Base-by-base conservation (phyloP, 306 rosid species). In the Citrullus amarus region DNA sequence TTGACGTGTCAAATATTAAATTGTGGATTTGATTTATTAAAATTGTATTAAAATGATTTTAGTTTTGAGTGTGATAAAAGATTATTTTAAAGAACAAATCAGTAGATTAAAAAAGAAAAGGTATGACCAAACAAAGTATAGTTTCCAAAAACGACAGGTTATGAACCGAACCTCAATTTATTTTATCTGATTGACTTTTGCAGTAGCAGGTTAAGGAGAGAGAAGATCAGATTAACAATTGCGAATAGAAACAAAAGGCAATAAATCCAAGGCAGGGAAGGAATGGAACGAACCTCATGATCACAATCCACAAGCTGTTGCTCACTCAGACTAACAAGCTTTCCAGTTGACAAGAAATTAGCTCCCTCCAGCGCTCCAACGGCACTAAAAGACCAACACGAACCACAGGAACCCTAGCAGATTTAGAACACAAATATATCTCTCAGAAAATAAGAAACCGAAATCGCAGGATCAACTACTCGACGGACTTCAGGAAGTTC, bases 261-360 rank as follows among this genome's bases (percentile, higher is more conserved):
- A 50, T 46, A 43, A 66, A 72, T 50, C 77, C 41, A 25, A 74
- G 78, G 50, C 28, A 72, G 8, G 48, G 25, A 53, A 74, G 48
- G 48, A 77, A 81, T 41, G 48, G 39, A 13, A 28, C 28, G 81
- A 79, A 95, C 99, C 98, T 88, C 91, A 34, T 96, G 98, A 75
- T 95, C 99, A 28, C 99, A 95, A 79, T 96, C 99, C 86, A 96
- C 97, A 80, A 96, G 98, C 89, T 92, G 99, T 74, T 96, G 98
- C 84, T 92, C 98, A 18, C 99, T 96, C 56, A 96, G 89, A 77
- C 96, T 91, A 22, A 78, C 78, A 2, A 92, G 91, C 77, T 92
- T 84, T 56, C 98, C 97, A 5, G 93, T 88, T 17, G 86, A 51
- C 80, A 92, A 83, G 83, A 70, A 92, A 74, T 92, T 86, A 78